Evolutionary conservation across 73 alveolate species (phyloP), one percentile per base, ranked within the genome.

Genomic region (Tetrahymena thermophila): DNA sequence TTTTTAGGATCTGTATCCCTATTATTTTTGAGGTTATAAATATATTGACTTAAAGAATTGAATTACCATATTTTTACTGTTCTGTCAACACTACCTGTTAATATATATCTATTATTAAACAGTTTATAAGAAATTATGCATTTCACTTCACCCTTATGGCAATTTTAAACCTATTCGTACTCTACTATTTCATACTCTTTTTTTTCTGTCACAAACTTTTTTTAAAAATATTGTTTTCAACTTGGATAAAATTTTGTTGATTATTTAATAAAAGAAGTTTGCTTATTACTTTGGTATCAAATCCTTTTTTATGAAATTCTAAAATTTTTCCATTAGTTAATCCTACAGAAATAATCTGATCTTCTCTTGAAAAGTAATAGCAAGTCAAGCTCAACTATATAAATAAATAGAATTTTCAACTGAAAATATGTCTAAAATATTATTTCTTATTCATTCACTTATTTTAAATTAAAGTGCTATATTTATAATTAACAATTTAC

Each of bases 1-100:
- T 35, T 93, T 57, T 95, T 95, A 1, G 58, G 71, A 50, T 95
- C 97, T 19, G 83, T 95, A 85, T 95, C 97, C 89, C 89, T 71
- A 23, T 11, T 71, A 4, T 19, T 71, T 71, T 19, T 19, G 11
- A 28, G 37, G n/a, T 58, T 3, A 31, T 4, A 58, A 28, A 31
- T 40, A 40, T 25, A 25, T 71, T n/a, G 10, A n/a, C 16, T 8
- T 25, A 25, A 31, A 11, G 37, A 71, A 50, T 14, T 50, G 0
- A 50, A 3, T 50, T 71, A 71, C 97, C 97, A 89, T 93, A 93
- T 38, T 93, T 93, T 93, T 4, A 93, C 83, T 21, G 95, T 93
- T 28, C 95, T 37, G n/a, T 93, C 95, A 10, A 34, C 84, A 34
- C 95, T 93, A 42, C 95, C 95, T 6, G 95, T 93, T 34, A 93